A percentile compares a stretch with the other conserved stretches of the same genome.
These are phyloP conservation scores for Tricholoma bakamatsutake DNA, from an alignment of 768 basidiomycete genomes.

Conservation along the genomic window DNA sequence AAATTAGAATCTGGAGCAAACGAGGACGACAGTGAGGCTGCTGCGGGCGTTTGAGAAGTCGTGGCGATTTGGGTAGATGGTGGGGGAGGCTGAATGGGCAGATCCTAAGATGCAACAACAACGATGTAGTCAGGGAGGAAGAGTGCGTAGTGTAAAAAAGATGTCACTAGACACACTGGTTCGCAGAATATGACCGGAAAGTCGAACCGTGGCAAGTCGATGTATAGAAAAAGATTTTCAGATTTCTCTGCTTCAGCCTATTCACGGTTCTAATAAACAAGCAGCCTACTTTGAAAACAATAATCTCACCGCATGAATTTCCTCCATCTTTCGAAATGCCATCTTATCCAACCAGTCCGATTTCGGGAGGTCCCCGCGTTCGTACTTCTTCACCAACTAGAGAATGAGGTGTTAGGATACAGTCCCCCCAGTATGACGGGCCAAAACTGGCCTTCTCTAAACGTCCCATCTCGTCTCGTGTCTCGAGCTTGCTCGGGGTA, in stretches of 20 bases:
- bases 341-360: constrained; percentile 95
- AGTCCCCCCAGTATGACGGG: background rate
- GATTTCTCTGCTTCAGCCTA: constrained; percentile 91
- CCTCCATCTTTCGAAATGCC: constrained; percentile 92
- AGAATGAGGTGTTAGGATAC: constrained; percentile 18
- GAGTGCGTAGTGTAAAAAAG: background rate
- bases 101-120: constrained; percentile 27
- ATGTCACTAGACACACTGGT: constrained; percentile 43
- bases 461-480: constrained; percentile 90
- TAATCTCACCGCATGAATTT: constrained; percentile 87
- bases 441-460: constrained; percentile 74
- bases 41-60: constrained; percentile 36
- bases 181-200: constrained; percentile 97
- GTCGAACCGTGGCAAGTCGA: constrained; percentile 94
- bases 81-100: constrained; percentile 29
- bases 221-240: constrained; percentile 90
- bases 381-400: constrained; percentile 91
- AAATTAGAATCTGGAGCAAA: constrained; percentile 64
- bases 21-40: constrained; percentile 40
- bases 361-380: constrained; percentile 87
- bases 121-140: background rate
- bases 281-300: background rate
- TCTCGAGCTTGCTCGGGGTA: constrained; percentile 83
- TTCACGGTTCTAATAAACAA: background rate
- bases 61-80: constrained; percentile 36